Evolutionary conservation across 2,329 filamentous ascomycete species (phyloP), one percentile per base, ranked within the genome.

Genomic region (Fusarium nodosum): DNA sequence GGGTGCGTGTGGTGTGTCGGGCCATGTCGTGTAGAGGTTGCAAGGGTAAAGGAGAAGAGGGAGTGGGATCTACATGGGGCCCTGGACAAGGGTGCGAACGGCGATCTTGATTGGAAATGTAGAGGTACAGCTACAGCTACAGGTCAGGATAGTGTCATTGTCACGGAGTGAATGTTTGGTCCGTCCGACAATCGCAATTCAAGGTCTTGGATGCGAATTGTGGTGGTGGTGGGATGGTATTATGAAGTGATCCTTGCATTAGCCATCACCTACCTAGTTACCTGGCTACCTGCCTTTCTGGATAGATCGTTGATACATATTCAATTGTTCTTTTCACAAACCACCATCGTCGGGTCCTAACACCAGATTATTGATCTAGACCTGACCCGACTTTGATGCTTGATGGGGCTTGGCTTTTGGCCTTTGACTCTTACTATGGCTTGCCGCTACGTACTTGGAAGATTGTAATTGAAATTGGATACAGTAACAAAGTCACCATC

Each of bases 1-100:
- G 41, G 51, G 66, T 62, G 66, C 59, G 65, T 68, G 65, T 66
- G 46, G 66, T 69, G 66, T 69, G 66, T 69, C 53, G 60, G 55
- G 65, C 47, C 44, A 61, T 56, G 44, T 69, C 36, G 64, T 54
- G 60, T 65, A 28, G 56, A 47, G 53, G 56, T 57, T 45, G 54
- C 47, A 60, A 42, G 64, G 41, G 59, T 28, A 24, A 11, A 22
- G 30, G 11, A 36, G 33, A 47, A 33, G 60, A 56, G 39, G 62
- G 52, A 66, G 55, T 66, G 48, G 44, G 61, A 61, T 66, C 61
- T 66, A 22, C 61, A 46, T 61, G 61, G 51, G 58, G 48, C 33
- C 38, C 62, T 60, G 54, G 46, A 28, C 57, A 45, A 62, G 65
- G 66, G 52, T 69, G 50, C 53, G 56, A 47, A 22, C 56, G 62